These are phyloP conservation scores for Pyrus bretschneideri DNA, from an alignment of 306 rosid species.

Conservation along the genomic window DNA sequence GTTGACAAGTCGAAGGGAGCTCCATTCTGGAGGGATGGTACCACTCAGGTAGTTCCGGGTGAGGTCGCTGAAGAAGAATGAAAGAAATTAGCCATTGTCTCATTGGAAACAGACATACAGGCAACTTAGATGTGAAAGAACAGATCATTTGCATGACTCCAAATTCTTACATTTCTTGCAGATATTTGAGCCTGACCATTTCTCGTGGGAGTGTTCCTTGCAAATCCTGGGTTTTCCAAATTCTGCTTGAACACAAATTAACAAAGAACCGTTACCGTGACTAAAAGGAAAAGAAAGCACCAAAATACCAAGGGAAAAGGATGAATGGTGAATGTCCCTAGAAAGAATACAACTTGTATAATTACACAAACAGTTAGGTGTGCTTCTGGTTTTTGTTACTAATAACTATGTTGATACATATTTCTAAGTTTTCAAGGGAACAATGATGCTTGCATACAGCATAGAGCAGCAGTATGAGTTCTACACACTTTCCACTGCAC, in stretches of 20 bases:
- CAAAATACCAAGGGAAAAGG: background rate
- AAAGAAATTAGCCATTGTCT: background rate
- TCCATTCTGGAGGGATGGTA: constrained; percentile 26
- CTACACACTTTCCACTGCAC: no score
- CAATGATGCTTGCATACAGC: no score
- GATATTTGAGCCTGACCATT: constrained; percentile 33
- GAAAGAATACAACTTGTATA: background rate
- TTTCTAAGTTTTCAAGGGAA: no score
- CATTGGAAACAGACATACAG: background rate
- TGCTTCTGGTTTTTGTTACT: no score
- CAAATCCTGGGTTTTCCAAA: constrained; percentile 38
- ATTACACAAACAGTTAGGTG: background rate
- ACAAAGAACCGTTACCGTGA: background rate
- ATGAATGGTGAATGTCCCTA: background rate
- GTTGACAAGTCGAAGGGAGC: constrained; percentile 7
- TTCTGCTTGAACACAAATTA: constrained; percentile 19
- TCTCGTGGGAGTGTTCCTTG: constrained; percentile 51
- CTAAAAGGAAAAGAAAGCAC: no score
- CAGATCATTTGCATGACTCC: background rate
- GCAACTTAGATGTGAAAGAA: background rate
- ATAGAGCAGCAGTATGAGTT: no score
- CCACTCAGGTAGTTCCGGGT: constrained; percentile 31
- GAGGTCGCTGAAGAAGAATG: constrained; percentile 23
- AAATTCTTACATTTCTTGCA: constrained; percentile 42
- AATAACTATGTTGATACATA: no score